Base-by-base conservation (phyloP, 75 land plant species). In the Cupressus sempervirens region DNA sequence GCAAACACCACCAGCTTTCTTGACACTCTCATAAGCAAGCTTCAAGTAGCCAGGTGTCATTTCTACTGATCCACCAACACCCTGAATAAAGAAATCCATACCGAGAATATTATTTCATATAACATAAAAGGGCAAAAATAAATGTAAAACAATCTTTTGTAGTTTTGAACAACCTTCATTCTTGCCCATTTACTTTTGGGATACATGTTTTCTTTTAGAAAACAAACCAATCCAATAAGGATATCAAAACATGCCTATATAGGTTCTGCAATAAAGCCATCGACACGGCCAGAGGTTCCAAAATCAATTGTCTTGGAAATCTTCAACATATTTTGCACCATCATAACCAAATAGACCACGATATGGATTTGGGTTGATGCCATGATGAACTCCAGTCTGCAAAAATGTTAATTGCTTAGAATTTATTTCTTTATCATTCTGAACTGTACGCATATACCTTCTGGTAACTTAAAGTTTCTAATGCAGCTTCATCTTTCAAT, bases 31-130 rank as follows among this genome's bases (percentile, higher is more conserved):
- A 86, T 96, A 94, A 14, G 90, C 99, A 36, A 94, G 89, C 82
- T 94, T 92, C 81, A 97, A 86, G 87, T 97, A 97, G 23, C 98
- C 98, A 32, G 96, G 95, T 46, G 99, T 98, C 48, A 97, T 89
- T 86, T 97, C 99, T 67, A 96, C 86, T 15, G 97, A 88, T 83
- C 98, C 99, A 84, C 99, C 99, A 13, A 97, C 99, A 82, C 99
- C 99, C 99, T 97, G 87, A 68, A 86, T 50, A 36, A 40, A 77
- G 34, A 76, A 81, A 14, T 15, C 65, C 32, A 91, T 54, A 10
- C 36, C 18, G 76, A 62, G 20, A 32, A 54, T 46, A 18, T 84
- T 18, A 54, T 18, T 52, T 50, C 14, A 46, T 6, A 32, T 35
- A 82, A n/a, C 62, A 48, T 82, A n/a, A 34, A 30, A 52, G 13